phyloP scores from a whole-genome alignment of 2,329 filamentous ascomycete genomes.

The Lecanoromycetidae sp. region DNA sequence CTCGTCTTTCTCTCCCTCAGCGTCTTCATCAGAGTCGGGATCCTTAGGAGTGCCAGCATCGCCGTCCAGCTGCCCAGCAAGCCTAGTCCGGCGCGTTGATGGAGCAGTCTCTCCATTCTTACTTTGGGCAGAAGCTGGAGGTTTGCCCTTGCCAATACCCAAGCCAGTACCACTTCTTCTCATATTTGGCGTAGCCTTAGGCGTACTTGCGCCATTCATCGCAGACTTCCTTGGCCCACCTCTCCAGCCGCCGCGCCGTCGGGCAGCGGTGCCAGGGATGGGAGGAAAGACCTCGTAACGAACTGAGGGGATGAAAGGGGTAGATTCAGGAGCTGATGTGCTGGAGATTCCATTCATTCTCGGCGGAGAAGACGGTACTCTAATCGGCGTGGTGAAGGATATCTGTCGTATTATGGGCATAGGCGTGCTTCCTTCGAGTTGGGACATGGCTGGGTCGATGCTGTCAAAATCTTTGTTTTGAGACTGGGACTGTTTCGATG shows the following conservation, averaged over 20 bases:
- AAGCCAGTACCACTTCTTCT: conserved; percentile 8
- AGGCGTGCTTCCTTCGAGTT: conserved; percentile 16
- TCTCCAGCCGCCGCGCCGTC: conserved; percentile 19
- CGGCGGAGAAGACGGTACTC: neutral
- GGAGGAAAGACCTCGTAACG: conserved; percentile 72
- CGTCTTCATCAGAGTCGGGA: neutral
- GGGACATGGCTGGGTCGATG: conserved; percentile 5
- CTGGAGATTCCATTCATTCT: conserved; percentile 1
- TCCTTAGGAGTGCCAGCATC: neutral
- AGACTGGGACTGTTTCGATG: conserved; percentile 5
- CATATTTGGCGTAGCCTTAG: conserved; percentile 5
- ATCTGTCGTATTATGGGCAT: conserved; percentile 24
- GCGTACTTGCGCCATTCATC: conserved; percentile 7
- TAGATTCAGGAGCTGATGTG: conserved; percentile 15
- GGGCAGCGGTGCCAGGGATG: conserved; percentile 36
- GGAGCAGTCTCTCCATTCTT: neutral
- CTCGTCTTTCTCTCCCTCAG: neutral
- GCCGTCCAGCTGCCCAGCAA: conserved; percentile 1
- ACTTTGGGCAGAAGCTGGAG: neutral
- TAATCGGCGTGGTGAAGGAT: conserved; percentile 19
- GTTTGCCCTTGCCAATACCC: conserved; percentile 7
- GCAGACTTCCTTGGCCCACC: conserved; percentile 11
- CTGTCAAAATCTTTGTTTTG: conserved; percentile 1
- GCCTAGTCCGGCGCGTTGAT: conserved; percentile 7
- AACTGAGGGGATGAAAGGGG: conserved; percentile 47